phyloP scores from a whole-genome alignment of 1,284 basidiomycete species.

The Gomphus sp. region DNA sequence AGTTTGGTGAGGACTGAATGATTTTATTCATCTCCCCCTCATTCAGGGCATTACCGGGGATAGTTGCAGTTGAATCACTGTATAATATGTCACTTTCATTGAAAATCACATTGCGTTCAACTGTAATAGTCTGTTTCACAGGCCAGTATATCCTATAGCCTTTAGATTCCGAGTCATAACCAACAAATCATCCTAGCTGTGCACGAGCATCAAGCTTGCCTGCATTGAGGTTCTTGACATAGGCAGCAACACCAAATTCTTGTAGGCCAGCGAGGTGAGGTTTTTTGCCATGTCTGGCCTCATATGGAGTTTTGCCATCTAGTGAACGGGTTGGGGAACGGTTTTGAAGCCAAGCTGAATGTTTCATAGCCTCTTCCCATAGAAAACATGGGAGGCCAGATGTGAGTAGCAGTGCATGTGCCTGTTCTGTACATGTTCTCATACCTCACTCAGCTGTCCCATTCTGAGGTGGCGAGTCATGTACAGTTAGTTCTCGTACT shows the following conservation, averaged over 20 bases:
- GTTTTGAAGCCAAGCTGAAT: conserved; percentile 25
- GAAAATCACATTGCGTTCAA: no score
- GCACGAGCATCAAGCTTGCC: no score
- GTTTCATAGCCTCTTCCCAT: conserved; percentile 12
- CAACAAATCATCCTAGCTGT: no score
- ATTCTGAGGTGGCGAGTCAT: conserved; percentile 20
- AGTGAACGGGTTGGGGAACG: conserved; percentile 20
- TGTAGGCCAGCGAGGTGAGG: conserved; percentile 23
- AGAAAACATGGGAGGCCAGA: conserved; percentile 17
- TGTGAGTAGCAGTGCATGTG: conserved; percentile 16
- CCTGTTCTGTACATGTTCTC: conserved; percentile 18
- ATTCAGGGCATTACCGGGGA: no score
- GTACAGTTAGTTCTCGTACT: conserved; percentile 21
- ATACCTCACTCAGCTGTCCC: conserved; percentile 22
- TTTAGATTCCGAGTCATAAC: no score
- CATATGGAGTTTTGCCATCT: conserved; percentile 22
- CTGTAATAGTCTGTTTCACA: no score
- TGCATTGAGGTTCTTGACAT: conserved; percentile 8
- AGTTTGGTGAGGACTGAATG: no score
- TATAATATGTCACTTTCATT: no score
- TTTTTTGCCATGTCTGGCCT: conserved; percentile 19
- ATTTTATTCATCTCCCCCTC: no score
- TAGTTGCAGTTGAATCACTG: no score
- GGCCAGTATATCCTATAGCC: no score
- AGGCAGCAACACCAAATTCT: conserved; percentile 25